A percentile compares a stretch with the other conserved stretches of the same genome.
Conservation (phyloP, 805 yeast genomes). For the Myxozyma geophila region DNA sequence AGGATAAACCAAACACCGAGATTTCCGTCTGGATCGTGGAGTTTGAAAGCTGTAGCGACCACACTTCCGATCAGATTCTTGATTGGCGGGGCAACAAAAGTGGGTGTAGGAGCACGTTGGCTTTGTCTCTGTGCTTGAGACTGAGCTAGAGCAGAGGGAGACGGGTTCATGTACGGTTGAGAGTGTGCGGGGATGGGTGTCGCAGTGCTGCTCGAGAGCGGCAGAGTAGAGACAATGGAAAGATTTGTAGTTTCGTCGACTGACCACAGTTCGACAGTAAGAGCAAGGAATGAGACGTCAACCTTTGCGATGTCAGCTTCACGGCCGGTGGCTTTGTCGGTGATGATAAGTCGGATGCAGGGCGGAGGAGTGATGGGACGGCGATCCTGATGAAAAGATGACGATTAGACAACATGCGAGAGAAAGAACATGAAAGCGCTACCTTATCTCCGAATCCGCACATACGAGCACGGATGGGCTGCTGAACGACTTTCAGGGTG, state of each 20-base stretch:
- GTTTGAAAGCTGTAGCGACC: slow-evolving; percentile 49
- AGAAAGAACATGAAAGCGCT: slow-evolving; percentile 11
- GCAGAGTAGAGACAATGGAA: slow-evolving; percentile 36
- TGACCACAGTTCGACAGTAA: slow-evolving; percentile 51
- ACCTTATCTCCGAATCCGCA: slow-evolving; percentile 53
- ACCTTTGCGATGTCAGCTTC: slow-evolving; percentile 41
- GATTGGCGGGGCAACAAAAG: slow-evolving; percentile 42
- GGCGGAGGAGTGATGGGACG: slow-evolving; percentile 45
- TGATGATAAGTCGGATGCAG: slow-evolving; percentile 40
- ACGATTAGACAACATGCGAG: neutral
- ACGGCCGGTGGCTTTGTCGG: slow-evolving; percentile 39
- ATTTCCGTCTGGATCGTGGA: slow-evolving; percentile 46
- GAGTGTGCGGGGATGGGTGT: neutral
- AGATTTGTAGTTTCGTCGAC: slow-evolving; percentile 43
- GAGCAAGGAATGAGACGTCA: slow-evolving; percentile 47
- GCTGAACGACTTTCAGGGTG: slow-evolving; percentile 48
- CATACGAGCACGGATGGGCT: slow-evolving; percentile 54
- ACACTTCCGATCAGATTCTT: slow-evolving; percentile 50
- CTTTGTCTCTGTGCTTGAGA: neutral
- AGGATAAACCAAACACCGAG: slow-evolving; percentile 52
- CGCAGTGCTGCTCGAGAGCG: slow-evolving; percentile 17
- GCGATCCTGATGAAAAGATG: slow-evolving; percentile 37
- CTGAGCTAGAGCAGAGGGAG: neutral
- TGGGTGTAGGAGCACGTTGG: slow-evolving; percentile 16
- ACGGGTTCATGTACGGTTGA: slow-evolving; percentile 1